phyloP scores from a whole-genome alignment of 73 alveolate species.

The Paramecium primaurelia region DNA sequence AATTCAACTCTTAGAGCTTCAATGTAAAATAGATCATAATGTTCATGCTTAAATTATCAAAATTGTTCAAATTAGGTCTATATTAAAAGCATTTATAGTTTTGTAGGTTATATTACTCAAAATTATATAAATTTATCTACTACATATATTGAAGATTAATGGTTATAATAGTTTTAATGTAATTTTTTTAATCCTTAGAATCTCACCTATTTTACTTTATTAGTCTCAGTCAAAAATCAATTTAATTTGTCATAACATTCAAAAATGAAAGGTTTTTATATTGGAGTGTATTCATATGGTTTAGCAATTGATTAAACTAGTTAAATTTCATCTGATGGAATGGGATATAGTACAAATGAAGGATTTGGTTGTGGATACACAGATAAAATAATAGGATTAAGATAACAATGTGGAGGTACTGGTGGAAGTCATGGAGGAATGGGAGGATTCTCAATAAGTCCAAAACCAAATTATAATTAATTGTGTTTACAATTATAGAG shows the following conservation, averaged over 20 bases:
- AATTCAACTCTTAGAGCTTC: neutral
- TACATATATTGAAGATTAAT: neutral
- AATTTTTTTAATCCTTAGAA: neutral
- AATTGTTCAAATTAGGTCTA: neutral
- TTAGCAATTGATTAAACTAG: neutral
- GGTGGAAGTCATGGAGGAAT: constrained; percentile 47
- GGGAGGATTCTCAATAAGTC: constrained; percentile 33
- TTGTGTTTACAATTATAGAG: neutral
- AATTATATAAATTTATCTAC: neutral
- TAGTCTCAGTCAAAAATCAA: neutral
- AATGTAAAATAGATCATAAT: neutral
- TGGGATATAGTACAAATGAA: neutral
- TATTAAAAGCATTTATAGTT: neutral
- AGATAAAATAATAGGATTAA: neutral
- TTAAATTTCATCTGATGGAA: neutral
- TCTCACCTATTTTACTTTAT: neutral
- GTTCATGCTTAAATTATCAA: neutral
- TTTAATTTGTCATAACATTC: neutral
- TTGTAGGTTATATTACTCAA: neutral
- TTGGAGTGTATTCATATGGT: neutral
- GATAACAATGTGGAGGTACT: constrained; percentile 30
- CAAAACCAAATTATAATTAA: neutral
- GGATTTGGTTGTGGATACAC: constrained; percentile 32
- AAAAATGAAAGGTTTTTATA: neutral
- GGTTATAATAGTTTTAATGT: neutral